These are phyloP conservation scores for Trametes pubescens DNA, from an alignment of 1,284 basidiomycete species.

Conservation along the genomic window DNA sequence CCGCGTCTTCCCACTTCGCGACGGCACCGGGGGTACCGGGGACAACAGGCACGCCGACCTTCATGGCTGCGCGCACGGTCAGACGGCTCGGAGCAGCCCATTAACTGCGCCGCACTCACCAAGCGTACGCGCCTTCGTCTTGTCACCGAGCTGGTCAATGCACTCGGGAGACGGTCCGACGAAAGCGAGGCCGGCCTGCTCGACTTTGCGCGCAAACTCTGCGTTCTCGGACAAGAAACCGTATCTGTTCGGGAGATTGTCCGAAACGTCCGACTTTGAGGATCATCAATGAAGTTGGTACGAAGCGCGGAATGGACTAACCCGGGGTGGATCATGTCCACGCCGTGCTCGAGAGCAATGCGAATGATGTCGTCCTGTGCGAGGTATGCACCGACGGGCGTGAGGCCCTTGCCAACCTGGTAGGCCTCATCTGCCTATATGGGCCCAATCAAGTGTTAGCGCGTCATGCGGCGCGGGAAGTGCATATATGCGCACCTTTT, in stretches of 20 bases:
- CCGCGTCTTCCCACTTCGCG: slow-evolving; percentile 82
- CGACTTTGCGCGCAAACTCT: slow-evolving; percentile 94
- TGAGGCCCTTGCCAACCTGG: slow-evolving; percentile 95
- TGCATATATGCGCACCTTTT: slow-evolving; percentile 72
- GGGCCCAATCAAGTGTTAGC: slow-evolving; percentile 15
- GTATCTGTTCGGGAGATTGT: slow-evolving; percentile 65
- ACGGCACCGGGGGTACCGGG: slow-evolving; percentile 98
- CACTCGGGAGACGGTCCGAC: slow-evolving; percentile 97
- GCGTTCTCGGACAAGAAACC: slow-evolving; percentile 99
- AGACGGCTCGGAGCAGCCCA: too few relatives aligned
- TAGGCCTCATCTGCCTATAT: slow-evolving; percentile 97
- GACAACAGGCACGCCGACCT: slow-evolving; percentile 93
- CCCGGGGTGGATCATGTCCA: slow-evolving; percentile 99
- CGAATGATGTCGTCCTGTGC: slow-evolving; percentile 97
- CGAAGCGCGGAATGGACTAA: slow-evolving; percentile 47
- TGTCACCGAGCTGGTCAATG: slow-evolving; percentile 98
- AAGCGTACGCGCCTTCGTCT: slow-evolving; percentile 94
- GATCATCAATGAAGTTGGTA: slow-evolving; percentile 29
- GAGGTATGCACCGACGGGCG: slow-evolving; percentile 96
- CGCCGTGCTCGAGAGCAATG: slow-evolving; percentile 94
- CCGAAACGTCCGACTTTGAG: slow-evolving; percentile 28
- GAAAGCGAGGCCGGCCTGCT: slow-evolving; percentile 97
- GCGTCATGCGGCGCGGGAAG: neutral
- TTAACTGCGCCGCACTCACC: slow-evolving; percentile 55
- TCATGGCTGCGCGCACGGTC: slow-evolving; percentile 65